These are phyloP conservation scores for Coemansia sp. DNA, from an alignment of 192 early-diverging fungal genomes.

Conservation along the genomic window DNA sequence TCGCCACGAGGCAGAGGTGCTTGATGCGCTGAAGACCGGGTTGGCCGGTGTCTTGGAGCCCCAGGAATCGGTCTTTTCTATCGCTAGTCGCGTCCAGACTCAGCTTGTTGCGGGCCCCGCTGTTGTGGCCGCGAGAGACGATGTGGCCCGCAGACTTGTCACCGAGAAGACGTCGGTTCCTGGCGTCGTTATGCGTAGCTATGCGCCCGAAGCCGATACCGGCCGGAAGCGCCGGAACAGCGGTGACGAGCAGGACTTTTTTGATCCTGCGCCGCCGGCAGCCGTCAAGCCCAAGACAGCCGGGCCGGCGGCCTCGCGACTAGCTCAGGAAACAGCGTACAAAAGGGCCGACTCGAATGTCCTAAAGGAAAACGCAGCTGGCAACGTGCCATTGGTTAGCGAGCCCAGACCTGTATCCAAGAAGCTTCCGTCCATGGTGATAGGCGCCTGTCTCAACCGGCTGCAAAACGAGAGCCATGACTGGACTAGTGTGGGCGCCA, in stretches of 20 bases:
- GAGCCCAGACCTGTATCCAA: constrained; percentile 7
- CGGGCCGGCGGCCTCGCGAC: neutral
- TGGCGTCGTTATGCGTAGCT: constrained; percentile 24
- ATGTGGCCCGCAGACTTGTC: neutral
- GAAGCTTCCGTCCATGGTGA: constrained; percentile 18
- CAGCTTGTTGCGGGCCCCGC: neutral
- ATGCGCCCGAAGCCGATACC: neutral
- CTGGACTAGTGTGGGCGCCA: constrained; percentile 10
- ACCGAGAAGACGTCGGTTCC: constrained; percentile 14
- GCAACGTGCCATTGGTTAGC: neutral
- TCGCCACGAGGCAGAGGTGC: constrained; percentile 61
- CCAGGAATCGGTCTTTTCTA: constrained; percentile 17
- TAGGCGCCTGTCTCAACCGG: constrained; percentile 37
- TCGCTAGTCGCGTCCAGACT: constrained; percentile 15
- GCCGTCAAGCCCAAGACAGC: neutral
- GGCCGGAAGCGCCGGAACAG: constrained; percentile 8
- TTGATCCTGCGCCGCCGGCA: neutral
- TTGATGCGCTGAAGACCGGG: constrained; percentile 13
- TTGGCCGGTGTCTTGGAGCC: constrained; percentile 23
- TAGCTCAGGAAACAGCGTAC: neutral
- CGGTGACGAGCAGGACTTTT: neutral
- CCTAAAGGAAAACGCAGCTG: neutral
- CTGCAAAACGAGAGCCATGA: constrained; percentile 24
- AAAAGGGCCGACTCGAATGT: no score
- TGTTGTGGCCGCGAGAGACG: neutral